These are phyloP conservation scores for Fraxinus excelsior DNA, from an alignment of 257 asterid species.

Conservation along the genomic window DNA sequence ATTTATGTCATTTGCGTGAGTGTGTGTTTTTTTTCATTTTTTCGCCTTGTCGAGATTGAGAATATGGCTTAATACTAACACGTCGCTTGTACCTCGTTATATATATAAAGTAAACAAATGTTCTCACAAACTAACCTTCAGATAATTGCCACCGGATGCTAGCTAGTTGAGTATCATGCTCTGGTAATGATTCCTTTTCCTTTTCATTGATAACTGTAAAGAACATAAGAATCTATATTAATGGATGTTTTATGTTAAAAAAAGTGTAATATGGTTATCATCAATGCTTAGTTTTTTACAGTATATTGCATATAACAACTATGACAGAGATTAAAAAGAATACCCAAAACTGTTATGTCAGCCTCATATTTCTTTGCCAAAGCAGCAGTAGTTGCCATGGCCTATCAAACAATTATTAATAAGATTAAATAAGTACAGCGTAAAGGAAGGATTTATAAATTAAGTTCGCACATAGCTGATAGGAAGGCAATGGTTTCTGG, in stretches of 20 bases:
- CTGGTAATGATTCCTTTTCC: conserved; percentile 69
- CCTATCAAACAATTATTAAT: conserved; percentile 43
- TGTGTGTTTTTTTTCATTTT: neutral
- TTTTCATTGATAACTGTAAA: conserved; percentile 88
- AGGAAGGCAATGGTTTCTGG: neutral
- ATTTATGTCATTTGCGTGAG: neutral
- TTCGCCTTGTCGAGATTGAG: neutral
- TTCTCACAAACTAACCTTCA: conserved; percentile 55
- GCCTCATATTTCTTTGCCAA: conserved; percentile 97
- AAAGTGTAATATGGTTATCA: conserved; percentile 15
- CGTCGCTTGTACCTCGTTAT: neutral
- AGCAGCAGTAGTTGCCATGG: conserved; percentile 86
- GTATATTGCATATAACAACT: neutral
- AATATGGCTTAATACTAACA: neutral
- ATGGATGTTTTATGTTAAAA: conserved; percentile 25
- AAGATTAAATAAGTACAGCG: conserved; percentile 13
- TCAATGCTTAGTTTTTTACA: conserved; percentile 5
- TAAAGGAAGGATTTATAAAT: neutral
- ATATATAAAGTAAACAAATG: neutral
- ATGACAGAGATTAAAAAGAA: conserved; percentile 11
- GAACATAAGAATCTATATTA: conserved; percentile 29
- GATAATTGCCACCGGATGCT: conserved; percentile 96
- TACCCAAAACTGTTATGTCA: conserved; percentile 94
- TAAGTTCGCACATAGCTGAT: conserved; percentile 4
- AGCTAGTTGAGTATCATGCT: conserved; percentile 87